Base-by-base conservation (phyloP, 2,329 filamentous ascomycete species). In the Botrytis pseudocinerea region DNA sequence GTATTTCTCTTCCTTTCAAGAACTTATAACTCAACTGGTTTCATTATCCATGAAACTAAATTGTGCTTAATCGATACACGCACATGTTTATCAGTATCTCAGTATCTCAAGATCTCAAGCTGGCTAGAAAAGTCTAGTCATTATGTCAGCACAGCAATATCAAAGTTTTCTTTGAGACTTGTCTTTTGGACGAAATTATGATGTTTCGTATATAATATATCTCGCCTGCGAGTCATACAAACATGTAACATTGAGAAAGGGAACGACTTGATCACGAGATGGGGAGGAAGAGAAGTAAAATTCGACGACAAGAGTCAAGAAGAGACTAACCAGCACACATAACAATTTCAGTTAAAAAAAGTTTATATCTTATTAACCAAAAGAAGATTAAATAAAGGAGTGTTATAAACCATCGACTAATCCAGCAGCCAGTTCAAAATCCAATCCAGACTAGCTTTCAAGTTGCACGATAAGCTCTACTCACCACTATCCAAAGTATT, bases 171-270 rank as follows among this genome's bases (percentile, higher is more conserved):
- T 35, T 32, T 22, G 28, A 6, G 32, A 59, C 22, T 32, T 35
- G 0, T 12, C 4, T 22, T 28, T 22, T 1, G 18, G 28, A 12
- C 0, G n/a, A 12, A 22, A 8, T 2, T 35, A 18, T 18, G 18
- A 3, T 32, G 35, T 1, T 35, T 32, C 9, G 1, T 0, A 32
- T 7, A 10, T 20, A 4, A 4, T 1, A 35, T 57, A 57, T 32
- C 18, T 20, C 10, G n/a, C 28, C 2, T n/a, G 4, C 12, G n/a
- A 28, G 51, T 54, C n/a, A n/a, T 18, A 14, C 14, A 44, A 48
- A 48, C 25, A 20, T 25, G 20, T 20, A 18, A 2, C 46, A 25
- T 25, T 16, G 22, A 35, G 28, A 59, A 32, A 59, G 22, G 20
- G 7, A 8, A 59, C 8, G 16, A 28, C 4, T 22, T 54, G 18